Conservation (phyloP, 2,329 filamentous ascomycete genomes). For the Colletotrichum sp. region DNA sequence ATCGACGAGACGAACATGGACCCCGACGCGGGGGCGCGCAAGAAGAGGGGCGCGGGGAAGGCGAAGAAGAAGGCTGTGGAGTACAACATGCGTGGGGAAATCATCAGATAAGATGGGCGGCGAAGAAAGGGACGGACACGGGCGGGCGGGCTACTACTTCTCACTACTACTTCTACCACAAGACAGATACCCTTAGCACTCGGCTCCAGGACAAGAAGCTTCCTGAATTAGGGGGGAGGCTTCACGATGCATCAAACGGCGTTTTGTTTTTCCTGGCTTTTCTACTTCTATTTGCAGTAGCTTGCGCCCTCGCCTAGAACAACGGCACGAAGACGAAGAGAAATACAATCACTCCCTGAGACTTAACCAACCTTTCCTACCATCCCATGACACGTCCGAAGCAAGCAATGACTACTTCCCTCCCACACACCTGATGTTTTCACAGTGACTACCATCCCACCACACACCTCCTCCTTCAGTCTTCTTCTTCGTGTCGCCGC, state of each 20-base stretch:
- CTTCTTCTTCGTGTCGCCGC: slow-evolving; percentile 1
- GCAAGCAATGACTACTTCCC: neutral
- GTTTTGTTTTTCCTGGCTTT: neutral
- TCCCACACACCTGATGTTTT: neutral
- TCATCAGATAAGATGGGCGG: slow-evolving; percentile 5
- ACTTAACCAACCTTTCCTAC: neutral
- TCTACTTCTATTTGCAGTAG: neutral
- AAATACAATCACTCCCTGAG: neutral
- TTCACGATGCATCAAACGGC: neutral
- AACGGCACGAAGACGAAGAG: neutral
- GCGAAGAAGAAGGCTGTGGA: slow-evolving; percentile 34
- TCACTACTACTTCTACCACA: neutral
- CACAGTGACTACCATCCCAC: neutral
- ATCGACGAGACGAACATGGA: slow-evolving; percentile 23
- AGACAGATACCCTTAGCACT: neutral
- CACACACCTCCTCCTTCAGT: neutral
- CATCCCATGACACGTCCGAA: neutral
- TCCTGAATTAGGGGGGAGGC: neutral
- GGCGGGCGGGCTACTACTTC: neutral
- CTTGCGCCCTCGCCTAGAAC: neutral
- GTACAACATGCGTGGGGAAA: slow-evolving; percentile 29
- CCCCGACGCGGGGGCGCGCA: slow-evolving; percentile 18
- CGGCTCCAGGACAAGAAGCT: neutral
- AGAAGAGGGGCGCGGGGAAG: slow-evolving; percentile 38
- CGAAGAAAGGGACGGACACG: neutral